Conservation (phyloP, 148 eudicot genomes). For the Beta vulgaris region DNA sequence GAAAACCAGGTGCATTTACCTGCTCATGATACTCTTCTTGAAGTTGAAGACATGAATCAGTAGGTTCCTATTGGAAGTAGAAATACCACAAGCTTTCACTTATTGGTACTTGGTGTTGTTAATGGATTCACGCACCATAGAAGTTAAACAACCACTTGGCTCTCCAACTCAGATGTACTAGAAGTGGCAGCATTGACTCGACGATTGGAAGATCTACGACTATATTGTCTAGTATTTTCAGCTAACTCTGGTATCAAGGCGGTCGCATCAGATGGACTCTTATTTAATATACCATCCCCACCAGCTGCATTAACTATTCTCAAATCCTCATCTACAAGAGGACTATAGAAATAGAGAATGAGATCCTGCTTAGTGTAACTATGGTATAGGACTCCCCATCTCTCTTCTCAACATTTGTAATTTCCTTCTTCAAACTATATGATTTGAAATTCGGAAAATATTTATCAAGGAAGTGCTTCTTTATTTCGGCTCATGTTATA, state of each 20-base stretch:
- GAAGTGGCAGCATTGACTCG: background rate
- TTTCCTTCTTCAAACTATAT: background rate
- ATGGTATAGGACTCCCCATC: background rate
- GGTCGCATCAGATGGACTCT: background rate
- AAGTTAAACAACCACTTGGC: background rate
- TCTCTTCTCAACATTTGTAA: background rate
- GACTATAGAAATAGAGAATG: background rate
- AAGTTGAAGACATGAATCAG: background rate
- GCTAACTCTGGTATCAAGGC: background rate
- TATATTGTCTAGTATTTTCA: background rate
- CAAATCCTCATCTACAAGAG: background rate
- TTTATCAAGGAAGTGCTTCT: too few relatives aligned
- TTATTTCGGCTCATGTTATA: too few relatives aligned
- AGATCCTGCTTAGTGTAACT: background rate
- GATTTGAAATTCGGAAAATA: background rate
- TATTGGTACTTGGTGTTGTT: background rate
- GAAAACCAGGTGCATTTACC: background rate
- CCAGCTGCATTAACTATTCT: background rate
- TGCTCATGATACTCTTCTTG: background rate
- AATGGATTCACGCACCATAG: too few relatives aligned
- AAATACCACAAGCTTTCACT: background rate
- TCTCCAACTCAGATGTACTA: background rate
- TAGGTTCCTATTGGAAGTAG: background rate
- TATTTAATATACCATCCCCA: background rate
- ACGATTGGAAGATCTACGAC: background rate